These are phyloP conservation scores for Trametes punicea DNA, from an alignment of 768 basidiomycete genomes.

Conservation along the genomic window DNA sequence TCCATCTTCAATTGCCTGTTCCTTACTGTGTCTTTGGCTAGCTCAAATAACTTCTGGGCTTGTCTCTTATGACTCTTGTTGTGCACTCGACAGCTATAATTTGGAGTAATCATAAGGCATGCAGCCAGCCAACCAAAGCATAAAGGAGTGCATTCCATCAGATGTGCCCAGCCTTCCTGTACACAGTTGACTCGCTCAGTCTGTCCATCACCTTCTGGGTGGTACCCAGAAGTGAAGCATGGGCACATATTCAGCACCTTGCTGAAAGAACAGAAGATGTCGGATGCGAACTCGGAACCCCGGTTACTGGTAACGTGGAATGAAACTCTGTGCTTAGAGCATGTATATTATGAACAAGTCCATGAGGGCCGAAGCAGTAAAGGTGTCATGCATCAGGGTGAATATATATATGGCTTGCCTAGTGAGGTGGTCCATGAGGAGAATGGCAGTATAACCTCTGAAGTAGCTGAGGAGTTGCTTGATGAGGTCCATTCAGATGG, in stretches of 20 bases:
- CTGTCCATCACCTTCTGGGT: constrained; percentile 41
- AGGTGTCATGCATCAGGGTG: constrained; percentile 22
- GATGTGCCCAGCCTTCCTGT: neutral
- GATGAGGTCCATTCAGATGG: too few relatives aligned
- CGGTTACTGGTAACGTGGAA: constrained; percentile 10
- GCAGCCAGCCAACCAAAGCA: too few relatives aligned
- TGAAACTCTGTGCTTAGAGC: constrained; percentile 6
- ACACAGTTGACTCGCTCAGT: constrained; percentile 37
- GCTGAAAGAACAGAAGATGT: constrained; percentile 32
- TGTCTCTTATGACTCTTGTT: too few relatives aligned
- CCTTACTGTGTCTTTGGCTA: too few relatives aligned
- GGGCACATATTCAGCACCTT: constrained; percentile 30
- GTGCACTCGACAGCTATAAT: too few relatives aligned
- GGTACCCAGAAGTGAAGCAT: constrained; percentile 38
- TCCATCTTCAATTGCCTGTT: too few relatives aligned
- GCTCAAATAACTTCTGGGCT: too few relatives aligned
- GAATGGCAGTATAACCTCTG: constrained; percentile 16
- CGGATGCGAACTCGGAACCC: constrained; percentile 27
- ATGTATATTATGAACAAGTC: constrained; percentile 20
- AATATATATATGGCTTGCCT: constrained; percentile 32
- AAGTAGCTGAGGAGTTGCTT: constrained; percentile 20
- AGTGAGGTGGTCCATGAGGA: constrained; percentile 22
- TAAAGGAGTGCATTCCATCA: too few relatives aligned
- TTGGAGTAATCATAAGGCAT: too few relatives aligned
- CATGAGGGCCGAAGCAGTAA: constrained; percentile 22